Evolutionary conservation across 2,329 filamentous ascomycete species (phyloP), one percentile per base, ranked within the genome.

Genomic region (Beauveria bassiana): DNA sequence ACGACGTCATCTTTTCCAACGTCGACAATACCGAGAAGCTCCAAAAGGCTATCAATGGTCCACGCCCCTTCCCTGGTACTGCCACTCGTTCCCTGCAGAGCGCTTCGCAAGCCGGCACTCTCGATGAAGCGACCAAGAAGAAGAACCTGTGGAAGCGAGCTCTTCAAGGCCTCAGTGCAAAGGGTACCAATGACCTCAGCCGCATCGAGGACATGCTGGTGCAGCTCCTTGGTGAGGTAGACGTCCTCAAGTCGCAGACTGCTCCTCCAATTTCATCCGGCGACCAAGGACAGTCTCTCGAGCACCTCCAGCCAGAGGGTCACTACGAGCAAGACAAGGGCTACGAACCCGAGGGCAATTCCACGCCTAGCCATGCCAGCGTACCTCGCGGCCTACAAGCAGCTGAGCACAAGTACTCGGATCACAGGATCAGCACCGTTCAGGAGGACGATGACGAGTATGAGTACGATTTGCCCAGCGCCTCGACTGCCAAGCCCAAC

Each of bases 111-210:
- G 76, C 79, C 5, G 82, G 81, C 53, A 82, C 77, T 0, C 68
- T 75, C 52, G 84, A 87, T 45, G 84, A 86, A 61, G 69, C 79
- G 24, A 81, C 83, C 50, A 97, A 97, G 83, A 92, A 91, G 71
- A 90, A 91, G 75, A 96, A 91, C 70, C 84, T 99, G n/a, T 95
- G 98, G 77, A 90, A 89, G 69, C 87, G 93, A 65, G 95, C 95
- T n/a, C 80, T 99, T 55, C 93, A 96, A 72, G 93, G 93, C 3
- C 79, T 99, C 55, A 91, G 91, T 68, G 84, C 89, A 70, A 96
- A 95, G 77, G 93, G 91, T 57, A 87, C 89, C 8, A 93, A 89
- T 68, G 95, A 99, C 68, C 83, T 97, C 57, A 85, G 86, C 65
- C 89, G 91, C 68, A 96, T 97, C 64, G 91, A 95, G 73, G 89